Base-by-base conservation (phyloP, 2,329 filamentous ascomycete species). In the Colletotrichum trifolii region DNA sequence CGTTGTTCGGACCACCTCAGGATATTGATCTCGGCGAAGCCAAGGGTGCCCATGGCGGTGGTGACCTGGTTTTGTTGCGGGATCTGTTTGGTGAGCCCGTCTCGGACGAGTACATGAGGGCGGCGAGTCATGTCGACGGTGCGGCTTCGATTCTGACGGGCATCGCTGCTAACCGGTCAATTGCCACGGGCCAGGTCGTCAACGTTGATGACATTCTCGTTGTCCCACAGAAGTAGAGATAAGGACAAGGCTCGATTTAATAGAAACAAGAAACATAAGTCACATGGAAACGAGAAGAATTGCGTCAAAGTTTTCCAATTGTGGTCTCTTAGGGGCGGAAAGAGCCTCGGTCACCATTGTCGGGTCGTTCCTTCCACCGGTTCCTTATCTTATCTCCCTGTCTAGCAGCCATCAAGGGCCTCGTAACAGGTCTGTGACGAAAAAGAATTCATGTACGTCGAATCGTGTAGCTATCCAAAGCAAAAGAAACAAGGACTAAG, bases 91-190 rank as follows among this genome's bases (percentile, higher is more conserved):
- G 85, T 0, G 81, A 82, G 67, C 77, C 79, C 0, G 79, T 81
- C 2, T 78, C 81, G 10, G 85, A 88, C 70, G 77, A 83, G 75
- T 81, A 81, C 61, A 82, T 81, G 74, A 77, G 86, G 1, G 85
- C 85, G 0, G 87, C 86, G 2, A 86, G 82, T 62, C 85, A 88
- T 70, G 70, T 88, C 4, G 86, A 89, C 64, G 87, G 87, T 0
- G 86, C 86, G 0, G 75, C 84, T 59, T 87, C 85, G 0, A 88
- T 89, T 39, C 67, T 88, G 60, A 88, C 85, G 0, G 87, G 86
- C 0, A 86, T 89, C 53, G 85, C 85, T 6, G 86, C 85, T 0
- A 89, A 89, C 60, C 77, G 76, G 64, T 87, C 85, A 0, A 86
- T 89, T 25, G 80, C 81, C 0, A 88, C 83, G 0, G 85, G 85